These are phyloP conservation scores for Tanacetum coccineum DNA, from an alignment of 129 eudicot genomes.

Conservation along the genomic window DNA sequence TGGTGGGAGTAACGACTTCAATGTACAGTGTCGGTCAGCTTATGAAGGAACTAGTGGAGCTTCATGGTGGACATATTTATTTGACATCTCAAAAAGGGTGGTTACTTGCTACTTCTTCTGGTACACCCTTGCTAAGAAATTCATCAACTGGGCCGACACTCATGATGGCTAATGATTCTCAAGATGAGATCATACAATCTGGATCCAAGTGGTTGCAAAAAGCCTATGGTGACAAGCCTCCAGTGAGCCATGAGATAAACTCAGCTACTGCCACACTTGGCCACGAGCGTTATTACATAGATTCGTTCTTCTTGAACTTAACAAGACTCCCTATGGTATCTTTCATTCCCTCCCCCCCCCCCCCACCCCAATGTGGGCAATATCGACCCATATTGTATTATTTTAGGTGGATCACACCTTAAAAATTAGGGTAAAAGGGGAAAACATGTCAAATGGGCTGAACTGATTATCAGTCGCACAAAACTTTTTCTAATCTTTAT, in stretches of 20 bases:
- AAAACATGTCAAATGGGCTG: background rate
- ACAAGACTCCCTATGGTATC: constrained; percentile 96
- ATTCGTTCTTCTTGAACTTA: constrained; percentile 79
- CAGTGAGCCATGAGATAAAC: constrained; percentile 60
- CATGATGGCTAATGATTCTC: constrained; percentile 79
- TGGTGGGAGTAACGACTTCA: constrained; percentile 89
- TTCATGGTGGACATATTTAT: constrained; percentile 84
- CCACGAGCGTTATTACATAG: constrained; percentile 63
- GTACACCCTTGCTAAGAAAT: constrained; percentile 63
- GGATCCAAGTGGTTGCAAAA: constrained; percentile 75
- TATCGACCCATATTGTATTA: background rate
- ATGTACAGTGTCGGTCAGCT: constrained; percentile 86
- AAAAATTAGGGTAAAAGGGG: background rate
- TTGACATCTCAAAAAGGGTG: constrained; percentile 94
- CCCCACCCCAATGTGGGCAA: too few species aligned
- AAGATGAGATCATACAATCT: constrained; percentile 57
- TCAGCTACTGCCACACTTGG: constrained; percentile 69
- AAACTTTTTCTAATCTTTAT: background rate
- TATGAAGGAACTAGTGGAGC: constrained; percentile 84
- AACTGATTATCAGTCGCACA: too few species aligned
- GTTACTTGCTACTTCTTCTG: constrained; percentile 86
- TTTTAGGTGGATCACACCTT: background rate
- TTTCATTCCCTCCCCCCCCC: too few species aligned
- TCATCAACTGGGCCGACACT: constrained; percentile 61
- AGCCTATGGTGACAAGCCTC: constrained; percentile 43